A percentile compares a stretch with the other conserved stretches of the same genome.
These are phyloP conservation scores for Trichocladium uniseriatum DNA, from an alignment of 495 filamentous ascomycete species.

Conservation along the genomic window DNA sequence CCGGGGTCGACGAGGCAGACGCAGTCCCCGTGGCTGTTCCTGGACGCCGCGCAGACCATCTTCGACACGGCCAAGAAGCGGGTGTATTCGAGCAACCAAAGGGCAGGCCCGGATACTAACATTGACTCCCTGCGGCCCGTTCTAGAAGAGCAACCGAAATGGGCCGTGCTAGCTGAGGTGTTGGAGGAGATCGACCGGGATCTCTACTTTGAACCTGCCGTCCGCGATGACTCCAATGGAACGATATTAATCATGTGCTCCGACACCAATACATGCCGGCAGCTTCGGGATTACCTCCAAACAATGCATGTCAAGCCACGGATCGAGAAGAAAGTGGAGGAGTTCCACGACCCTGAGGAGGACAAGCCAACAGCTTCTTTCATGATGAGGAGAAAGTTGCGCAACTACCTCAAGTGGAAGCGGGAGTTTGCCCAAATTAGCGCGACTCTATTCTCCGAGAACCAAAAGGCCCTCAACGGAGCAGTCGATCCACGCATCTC, in stretches of 20 bases:
- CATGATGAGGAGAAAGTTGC: conserved; percentile 80
- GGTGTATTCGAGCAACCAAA: conserved; percentile 58
- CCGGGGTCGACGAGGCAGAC: conserved; percentile 80
- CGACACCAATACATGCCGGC: conserved; percentile 77
- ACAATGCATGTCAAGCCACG: conserved; percentile 72
- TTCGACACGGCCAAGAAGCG: conserved; percentile 84
- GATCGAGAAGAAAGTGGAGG: conserved; percentile 30
- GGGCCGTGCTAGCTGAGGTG: conserved; percentile 75
- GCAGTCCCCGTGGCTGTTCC: conserved; percentile 92
- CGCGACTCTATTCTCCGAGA: conserved; percentile 60
- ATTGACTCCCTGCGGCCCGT: conserved; percentile 72
- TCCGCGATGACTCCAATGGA: conserved; percentile 76
- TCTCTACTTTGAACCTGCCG: conserved; percentile 67
- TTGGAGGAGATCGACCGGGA: conserved; percentile 91
- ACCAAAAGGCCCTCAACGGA: conserved; percentile 67
- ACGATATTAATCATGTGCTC: conserved; percentile 93
- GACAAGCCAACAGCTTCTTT: conserved; percentile 62
- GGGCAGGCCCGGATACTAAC: conserved; percentile 31
- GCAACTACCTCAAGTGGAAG: conserved; percentile 91
- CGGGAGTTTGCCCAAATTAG: conserved; percentile 77
- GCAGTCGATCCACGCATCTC: conserved; percentile 44
- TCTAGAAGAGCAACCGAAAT: conserved; percentile 91
- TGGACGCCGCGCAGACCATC: conserved; percentile 89
- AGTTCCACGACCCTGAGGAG: conserved; percentile 38
- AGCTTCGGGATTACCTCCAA: conserved; percentile 83